phyloP scores from a whole-genome alignment of 805 yeast genomes.

The Lipomyces lipofer region DNA sequence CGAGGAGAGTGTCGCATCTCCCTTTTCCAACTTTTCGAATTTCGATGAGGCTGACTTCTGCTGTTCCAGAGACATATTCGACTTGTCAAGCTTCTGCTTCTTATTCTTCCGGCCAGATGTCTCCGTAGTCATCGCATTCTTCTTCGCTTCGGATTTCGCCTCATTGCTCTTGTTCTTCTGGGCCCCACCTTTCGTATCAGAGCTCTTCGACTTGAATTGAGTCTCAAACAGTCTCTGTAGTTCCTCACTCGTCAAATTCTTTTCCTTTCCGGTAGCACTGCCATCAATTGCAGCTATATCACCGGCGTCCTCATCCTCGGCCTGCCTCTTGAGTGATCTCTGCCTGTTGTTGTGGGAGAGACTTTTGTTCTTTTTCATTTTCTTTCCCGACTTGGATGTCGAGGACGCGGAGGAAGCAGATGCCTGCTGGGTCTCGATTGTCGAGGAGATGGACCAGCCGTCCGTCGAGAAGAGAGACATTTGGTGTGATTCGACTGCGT shows the following conservation, averaged over 20 bases:
- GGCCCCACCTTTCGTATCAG: neutral
- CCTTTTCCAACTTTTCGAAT: neutral
- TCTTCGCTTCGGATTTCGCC: constrained; percentile 17
- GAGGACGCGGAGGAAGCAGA: neutral
- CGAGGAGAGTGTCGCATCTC: neutral
- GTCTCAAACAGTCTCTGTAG: constrained; percentile 23
- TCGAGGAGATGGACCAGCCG: constrained; percentile 24
- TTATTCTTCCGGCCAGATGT: neutral
- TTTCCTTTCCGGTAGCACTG: neutral
- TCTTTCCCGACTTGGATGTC: neutral
- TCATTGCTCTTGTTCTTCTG: constrained; percentile 10
- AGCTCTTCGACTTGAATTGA: constrained; percentile 5
- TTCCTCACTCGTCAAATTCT: constrained; percentile 21
- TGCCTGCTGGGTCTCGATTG: neutral
- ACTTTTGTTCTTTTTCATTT: constrained; percentile 3
- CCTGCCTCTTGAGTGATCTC: constrained; percentile 1
- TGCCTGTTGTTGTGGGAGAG: neutral
- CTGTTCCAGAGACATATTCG: constrained; percentile 10
- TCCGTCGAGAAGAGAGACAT: constrained; percentile 27
- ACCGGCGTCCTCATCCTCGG: neutral
- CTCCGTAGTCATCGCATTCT: constrained; percentile 10
- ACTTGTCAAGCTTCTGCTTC: constrained; percentile 15
- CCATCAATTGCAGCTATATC: neutral
- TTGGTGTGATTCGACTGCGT: no score
- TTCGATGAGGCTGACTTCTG: neutral